phyloP scores from a whole-genome alignment of 208 protist species.

The Tritrichomonas musculus region DNA sequence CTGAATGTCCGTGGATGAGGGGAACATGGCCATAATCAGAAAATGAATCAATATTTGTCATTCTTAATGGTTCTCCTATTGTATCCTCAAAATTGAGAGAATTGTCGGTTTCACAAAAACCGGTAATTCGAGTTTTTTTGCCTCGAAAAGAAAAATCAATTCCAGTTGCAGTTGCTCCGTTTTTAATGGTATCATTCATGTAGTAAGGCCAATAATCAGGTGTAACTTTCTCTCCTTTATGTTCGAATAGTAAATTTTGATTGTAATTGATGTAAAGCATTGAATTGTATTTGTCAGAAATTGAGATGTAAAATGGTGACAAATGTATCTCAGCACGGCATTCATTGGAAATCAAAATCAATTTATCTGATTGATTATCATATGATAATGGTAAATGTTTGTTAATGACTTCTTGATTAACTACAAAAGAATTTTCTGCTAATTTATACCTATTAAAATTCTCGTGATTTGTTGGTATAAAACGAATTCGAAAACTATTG shows the following conservation, averaged over 20 bases:
- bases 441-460: neutral
- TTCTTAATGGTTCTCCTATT: slow-evolving; percentile 64
- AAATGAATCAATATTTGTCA: slow-evolving; percentile 94
- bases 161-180: neutral
- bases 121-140: neutral
- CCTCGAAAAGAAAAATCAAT: neutral
- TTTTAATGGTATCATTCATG: neutral
- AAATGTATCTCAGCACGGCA: too few relatives aligned
- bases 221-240: neutral
- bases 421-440: neutral
- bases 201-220: neutral
- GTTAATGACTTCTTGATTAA: neutral
- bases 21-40: slow-evolving; percentile 90
- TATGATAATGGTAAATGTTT: neutral
- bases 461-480: neutral
- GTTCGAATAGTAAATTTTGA: neutral
- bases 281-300: neutral
- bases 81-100: neutral
- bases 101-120: neutral
- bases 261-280: neutral
- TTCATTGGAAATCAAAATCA: neutral
- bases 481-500: neutral
- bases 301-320: neutral
- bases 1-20: slow-evolving; percentile 73
- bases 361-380: neutral